A percentile compares a stretch with the other conserved stretches of the same genome.
Conservation (phyloP, 352 stramenopile species). For the Pythium pectinolyticum region DNA sequence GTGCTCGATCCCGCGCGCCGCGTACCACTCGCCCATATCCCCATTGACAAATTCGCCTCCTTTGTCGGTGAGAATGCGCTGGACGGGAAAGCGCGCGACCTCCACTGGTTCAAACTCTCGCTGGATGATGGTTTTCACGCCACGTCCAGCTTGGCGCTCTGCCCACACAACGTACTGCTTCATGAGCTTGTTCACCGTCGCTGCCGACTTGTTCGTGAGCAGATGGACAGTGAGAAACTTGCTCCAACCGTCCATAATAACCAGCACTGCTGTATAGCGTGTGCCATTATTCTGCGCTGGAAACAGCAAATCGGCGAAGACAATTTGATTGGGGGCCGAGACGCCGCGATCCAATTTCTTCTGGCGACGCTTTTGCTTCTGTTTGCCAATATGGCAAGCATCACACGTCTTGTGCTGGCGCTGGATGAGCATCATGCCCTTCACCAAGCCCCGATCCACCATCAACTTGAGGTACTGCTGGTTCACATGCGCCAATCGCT, state of each 20-base stretch:
- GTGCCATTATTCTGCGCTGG: background rate
- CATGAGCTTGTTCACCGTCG: background rate
- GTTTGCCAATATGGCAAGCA: conserved; percentile 3
- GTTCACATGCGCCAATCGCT: background rate
- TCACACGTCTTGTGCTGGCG: background rate
- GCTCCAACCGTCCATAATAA: conserved; percentile 1
- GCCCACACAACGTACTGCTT: background rate
- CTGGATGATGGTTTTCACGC: background rate
- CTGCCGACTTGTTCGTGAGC: background rate
- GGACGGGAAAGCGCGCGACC: background rate
- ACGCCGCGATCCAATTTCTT: background rate
- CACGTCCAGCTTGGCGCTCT: background rate
- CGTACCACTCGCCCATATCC: background rate
- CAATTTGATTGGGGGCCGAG: background rate
- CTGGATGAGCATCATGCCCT: background rate
- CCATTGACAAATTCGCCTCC: conserved; percentile 15
- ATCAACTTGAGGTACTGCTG: background rate
- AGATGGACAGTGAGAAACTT: too few relatives aligned
- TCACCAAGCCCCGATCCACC: background rate
- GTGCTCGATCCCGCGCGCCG: too few relatives aligned
- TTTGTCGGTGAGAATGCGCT: conserved; percentile 5
- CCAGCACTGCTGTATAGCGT: background rate
- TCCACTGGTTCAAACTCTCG: background rate
- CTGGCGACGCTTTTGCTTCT: background rate
- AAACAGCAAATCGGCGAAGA: conserved; percentile 7